These are phyloP conservation scores for Tricholoma furcatifolium DNA, from an alignment of 768 basidiomycete species.

Conservation along the genomic window DNA sequence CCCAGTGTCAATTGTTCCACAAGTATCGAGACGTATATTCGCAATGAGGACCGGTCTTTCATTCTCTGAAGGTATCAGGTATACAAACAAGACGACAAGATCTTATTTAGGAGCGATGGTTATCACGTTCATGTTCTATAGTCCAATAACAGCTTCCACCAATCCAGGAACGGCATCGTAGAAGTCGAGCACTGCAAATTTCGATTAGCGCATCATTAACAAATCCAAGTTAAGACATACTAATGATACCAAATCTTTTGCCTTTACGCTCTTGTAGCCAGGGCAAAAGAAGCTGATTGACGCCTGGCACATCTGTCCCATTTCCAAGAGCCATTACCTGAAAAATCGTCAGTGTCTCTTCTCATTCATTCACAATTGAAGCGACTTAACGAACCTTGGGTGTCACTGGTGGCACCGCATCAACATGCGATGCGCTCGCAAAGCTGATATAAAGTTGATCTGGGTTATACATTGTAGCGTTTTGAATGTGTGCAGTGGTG, in stretches of 20 bases:
- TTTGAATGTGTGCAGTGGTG: conserved; percentile 37
- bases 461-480: conserved; percentile 34
- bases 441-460: conserved; percentile 50
- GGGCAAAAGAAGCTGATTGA: conserved; percentile 43
- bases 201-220: not conserved
- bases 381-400: conserved; percentile 28
- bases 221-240: conserved; percentile 27
- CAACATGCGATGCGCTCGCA: conserved; percentile 41
- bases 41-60: conserved; percentile 6
- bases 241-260: conserved; percentile 44
- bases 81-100: not conserved
- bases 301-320: conserved; percentile 32
- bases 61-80: not conserved
- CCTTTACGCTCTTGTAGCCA: conserved; percentile 42
- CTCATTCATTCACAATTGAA: not conserved
- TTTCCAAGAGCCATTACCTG: conserved; percentile 46
- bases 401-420: conserved; percentile 31
- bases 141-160: conserved; percentile 43
- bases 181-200: conserved; percentile 44
- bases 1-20: conserved; percentile 5
- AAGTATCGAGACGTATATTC: conserved; percentile 8
- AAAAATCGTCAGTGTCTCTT: conserved; percentile 28
- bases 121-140: conserved; percentile 14
- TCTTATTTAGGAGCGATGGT: not conserved
- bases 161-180: conserved; percentile 45